These are phyloP conservation scores for Coniferiporia weirii DNA, from an alignment of 1,284 basidiomycete species.

Conservation along the genomic window DNA sequence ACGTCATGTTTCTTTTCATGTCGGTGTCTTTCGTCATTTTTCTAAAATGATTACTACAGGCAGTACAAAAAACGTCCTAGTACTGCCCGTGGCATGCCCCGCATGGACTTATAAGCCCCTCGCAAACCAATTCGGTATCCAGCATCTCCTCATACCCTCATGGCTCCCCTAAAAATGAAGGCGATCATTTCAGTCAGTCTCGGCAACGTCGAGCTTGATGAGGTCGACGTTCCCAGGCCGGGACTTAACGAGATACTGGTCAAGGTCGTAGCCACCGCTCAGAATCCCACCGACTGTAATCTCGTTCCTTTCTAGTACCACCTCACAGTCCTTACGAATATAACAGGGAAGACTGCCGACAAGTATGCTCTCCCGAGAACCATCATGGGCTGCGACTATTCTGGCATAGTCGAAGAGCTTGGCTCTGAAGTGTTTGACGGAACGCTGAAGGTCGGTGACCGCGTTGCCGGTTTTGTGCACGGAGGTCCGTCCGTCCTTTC, in stretches of 20 bases:
- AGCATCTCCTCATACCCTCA: too few species aligned
- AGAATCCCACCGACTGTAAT: constrained; percentile 30
- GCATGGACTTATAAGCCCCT: too few species aligned
- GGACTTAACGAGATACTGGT: constrained; percentile 28
- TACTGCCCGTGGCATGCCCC: too few species aligned
- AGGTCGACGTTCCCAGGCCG: constrained; percentile 24
- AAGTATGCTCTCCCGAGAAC: background rate
- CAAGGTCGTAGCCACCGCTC: constrained; percentile 27
- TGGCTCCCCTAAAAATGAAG: too few species aligned
- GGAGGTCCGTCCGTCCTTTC: constrained; percentile 26
- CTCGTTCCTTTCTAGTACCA: background rate
- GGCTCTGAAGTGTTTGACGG: constrained; percentile 27
- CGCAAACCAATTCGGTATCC: too few species aligned
- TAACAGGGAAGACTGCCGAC: constrained; percentile 3
- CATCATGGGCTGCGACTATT: constrained; percentile 40
- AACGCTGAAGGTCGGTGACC: constrained; percentile 34
- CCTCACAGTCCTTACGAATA: background rate
- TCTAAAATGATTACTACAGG: too few species aligned
- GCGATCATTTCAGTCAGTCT: too few species aligned
- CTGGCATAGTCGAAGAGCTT: constrained; percentile 37
- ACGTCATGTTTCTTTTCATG: too few species aligned
- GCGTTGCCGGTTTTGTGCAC: constrained; percentile 41
- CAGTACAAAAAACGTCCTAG: too few species aligned
- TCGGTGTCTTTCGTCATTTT: too few species aligned
- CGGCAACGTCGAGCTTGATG: constrained; percentile 24